A percentile compares a stretch with the other conserved stretches of the same genome.
These are phyloP conservation scores for Magnolia kwangsiensis DNA, from an alignment of 164 flowering plant genomes.

Conservation along the genomic window DNA sequence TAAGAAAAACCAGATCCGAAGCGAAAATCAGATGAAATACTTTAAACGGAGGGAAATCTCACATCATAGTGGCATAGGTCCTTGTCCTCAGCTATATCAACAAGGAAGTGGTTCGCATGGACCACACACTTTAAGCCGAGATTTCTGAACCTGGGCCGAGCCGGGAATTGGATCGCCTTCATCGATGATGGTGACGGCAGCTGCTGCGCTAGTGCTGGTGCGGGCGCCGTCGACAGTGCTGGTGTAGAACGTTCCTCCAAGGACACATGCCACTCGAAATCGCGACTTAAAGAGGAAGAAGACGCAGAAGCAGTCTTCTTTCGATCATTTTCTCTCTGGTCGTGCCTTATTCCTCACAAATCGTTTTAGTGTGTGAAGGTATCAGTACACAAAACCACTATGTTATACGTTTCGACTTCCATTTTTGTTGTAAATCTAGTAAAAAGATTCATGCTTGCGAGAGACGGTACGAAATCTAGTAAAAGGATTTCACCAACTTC, in stretches of 20 bases:
- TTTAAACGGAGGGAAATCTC: too few relatives aligned
- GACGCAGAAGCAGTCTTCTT: neutral
- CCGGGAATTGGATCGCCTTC: conserved; percentile 30
- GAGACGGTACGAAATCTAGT: too few relatives aligned
- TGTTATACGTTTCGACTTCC: too few relatives aligned
- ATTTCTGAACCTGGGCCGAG: conserved; percentile 51
- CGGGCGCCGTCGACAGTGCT: neutral
- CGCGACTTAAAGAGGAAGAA: conserved; percentile 1
- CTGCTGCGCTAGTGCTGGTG: neutral
- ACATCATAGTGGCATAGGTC: conserved; percentile 73
- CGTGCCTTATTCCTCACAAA: too few relatives aligned
- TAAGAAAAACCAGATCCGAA: neutral
- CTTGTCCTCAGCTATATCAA: conserved; percentile 27
- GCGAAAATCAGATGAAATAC: too few relatives aligned
- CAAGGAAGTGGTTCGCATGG: conserved; percentile 66
- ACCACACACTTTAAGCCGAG: conserved; percentile 38
- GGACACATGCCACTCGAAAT: conserved; percentile 14
- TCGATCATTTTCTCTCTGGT: too few relatives aligned
- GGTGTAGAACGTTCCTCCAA: conserved; percentile 2
- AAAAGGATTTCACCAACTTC: too few relatives aligned
- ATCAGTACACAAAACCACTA: too few relatives aligned
- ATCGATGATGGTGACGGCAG: conserved; percentile 35
- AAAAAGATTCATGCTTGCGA: too few relatives aligned
- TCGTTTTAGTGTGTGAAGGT: too few relatives aligned
- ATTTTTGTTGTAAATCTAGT: too few relatives aligned